phyloP scores from a whole-genome alignment of 2,329 filamentous ascomycete species.

The Penicillium sp. region DNA sequence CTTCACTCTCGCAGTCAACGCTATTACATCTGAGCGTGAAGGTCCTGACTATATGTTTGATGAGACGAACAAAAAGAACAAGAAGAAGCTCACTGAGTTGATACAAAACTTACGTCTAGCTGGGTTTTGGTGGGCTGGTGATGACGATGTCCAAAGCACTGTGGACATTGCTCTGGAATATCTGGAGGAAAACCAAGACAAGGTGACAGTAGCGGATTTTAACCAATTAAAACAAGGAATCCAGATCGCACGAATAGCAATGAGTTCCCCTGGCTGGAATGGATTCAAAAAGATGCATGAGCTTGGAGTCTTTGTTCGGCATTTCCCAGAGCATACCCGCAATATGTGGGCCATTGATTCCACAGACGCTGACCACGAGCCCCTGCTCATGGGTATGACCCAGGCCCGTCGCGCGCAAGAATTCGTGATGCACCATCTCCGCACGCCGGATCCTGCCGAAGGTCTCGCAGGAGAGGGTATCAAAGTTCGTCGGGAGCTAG shows the following conservation, averaged over 20 bases:
- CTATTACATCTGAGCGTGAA: conserved; percentile 78
- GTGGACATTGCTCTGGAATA: conserved; percentile 68
- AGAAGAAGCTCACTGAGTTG: conserved; percentile 55
- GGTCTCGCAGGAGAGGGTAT: conserved; percentile 44
- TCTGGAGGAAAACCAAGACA: conserved; percentile 58
- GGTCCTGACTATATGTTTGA: conserved; percentile 91
- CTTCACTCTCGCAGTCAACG: conserved; percentile 79
- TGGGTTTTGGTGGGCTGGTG: conserved; percentile 83
- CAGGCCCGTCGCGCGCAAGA: conserved; percentile 57
- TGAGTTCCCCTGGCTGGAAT: conserved; percentile 61
- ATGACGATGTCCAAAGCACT: conserved; percentile 62
- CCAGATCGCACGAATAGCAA: conserved; percentile 58
- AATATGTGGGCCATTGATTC: conserved; percentile 66
- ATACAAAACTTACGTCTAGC: conserved; percentile 78
- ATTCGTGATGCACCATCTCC: conserved; percentile 47
- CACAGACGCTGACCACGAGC: conserved; percentile 37
- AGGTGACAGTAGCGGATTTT: conserved; percentile 61
- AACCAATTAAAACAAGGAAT: conserved; percentile 62
- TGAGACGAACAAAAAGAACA: conserved; percentile 62
- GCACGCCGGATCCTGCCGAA: conserved; percentile 35
- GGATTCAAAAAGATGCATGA: conserved; percentile 70
- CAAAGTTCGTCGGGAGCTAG: conserved; percentile 31
- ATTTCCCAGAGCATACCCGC: conserved; percentile 62
- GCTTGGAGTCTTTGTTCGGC: conserved; percentile 68
- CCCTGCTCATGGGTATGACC: conserved; percentile 56